Base-by-base conservation (phyloP, 2,329 filamentous ascomycete genomes). In the Phyllosticta citribraziliensis region DNA sequence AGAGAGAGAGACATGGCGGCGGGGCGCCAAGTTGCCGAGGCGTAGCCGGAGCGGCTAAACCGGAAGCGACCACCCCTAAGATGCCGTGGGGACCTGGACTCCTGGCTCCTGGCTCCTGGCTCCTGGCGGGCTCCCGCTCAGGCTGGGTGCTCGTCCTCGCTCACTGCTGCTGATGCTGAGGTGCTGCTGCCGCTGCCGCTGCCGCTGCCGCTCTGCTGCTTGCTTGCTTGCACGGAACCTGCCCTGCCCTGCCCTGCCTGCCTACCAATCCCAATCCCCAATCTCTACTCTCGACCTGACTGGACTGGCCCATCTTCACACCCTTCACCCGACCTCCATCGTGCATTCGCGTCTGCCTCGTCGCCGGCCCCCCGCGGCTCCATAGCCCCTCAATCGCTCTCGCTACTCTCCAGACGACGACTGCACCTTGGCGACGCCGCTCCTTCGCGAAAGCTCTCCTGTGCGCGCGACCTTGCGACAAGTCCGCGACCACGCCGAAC, bases 291-390 rank as follows among this genome's bases (percentile, higher is more conserved):
- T n/a, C 40, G 17, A 47, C 40, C 14, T 47, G 40, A 40, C 40
- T 47, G 40, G 14, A 47, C 19, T 53, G 51, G 51, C 20, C 51
- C 51, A 53, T 53, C 51, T 24, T 53, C 51, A 53, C 51, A 22
- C 40, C 30, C 52, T 55, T 52, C 57, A 56, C 53, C 25, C 40
- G 40, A 60, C 5, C 51, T 53, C 53, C 58, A 52, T 60, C 53
- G 53, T 55, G 52, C 53, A 53, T 53, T 52, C 58, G 51, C 35
- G 27, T 27, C 58, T 52, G 52, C 35, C 3, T 27, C 55, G 55
- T 57, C 59, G 59, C 54, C 52, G 53, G 59, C 57, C 59, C 52
- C 53, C 59, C 59, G 58, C 59, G 59, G 59, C 55, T 57, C 24
- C 59, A 54, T 52, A 47, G 20, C 50, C 51, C 30, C 40, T 61